Percentiles rank a stretch among this genome's conserved stretches.
Conservation (phyloP, 768 basidiomycete genomes). For the Neoboletus magnificus region DNA sequence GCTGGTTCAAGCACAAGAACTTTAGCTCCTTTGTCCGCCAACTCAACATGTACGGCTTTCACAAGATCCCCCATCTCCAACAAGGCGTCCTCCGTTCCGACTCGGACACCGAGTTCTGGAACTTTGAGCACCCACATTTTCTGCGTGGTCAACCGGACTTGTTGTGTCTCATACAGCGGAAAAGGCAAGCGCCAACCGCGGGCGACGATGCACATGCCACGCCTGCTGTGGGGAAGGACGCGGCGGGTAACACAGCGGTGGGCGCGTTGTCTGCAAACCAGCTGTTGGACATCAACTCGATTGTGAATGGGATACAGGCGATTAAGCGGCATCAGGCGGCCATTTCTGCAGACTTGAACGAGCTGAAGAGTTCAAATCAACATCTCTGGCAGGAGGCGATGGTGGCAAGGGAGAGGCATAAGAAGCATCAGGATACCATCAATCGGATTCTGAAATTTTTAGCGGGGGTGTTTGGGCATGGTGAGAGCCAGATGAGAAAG, state of each 20-base stretch:
- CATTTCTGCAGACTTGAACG: constrained; percentile 86
- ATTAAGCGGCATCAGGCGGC: constrained; percentile 91
- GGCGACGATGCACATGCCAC: constrained; percentile 32
- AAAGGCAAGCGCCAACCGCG: constrained; percentile 48
- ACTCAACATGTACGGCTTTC: constrained; percentile 95
- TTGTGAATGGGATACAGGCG: constrained; percentile 77
- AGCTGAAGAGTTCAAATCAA: constrained; percentile 84
- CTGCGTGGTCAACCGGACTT: constrained; percentile 85
- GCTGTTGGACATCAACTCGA: constrained; percentile 70
- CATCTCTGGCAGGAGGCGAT: constrained; percentile 91
- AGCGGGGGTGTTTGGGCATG: constrained; percentile 82
- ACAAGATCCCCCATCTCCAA: constrained; percentile 94
- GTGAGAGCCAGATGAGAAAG: constrained; percentile 37
- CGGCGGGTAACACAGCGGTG: constrained; percentile 12
- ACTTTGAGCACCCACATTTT: constrained; percentile 91
- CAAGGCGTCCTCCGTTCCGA: constrained; percentile 89
- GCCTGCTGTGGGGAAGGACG: constrained; percentile 15
- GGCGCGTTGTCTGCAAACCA: constrained; percentile 43
- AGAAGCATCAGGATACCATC: constrained; percentile 95
- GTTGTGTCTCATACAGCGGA: constrained; percentile 83
- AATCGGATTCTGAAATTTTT: constrained; percentile 93
- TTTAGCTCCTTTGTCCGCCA: constrained; percentile 95
- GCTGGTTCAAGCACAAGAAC: constrained; percentile 98
- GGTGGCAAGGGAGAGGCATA: constrained; percentile 70
- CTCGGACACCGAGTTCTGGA: constrained; percentile 78